A percentile compares a stretch with the other conserved stretches of the same genome.
Evolutionary conservation across 768 basidiomycete genomes (phyloP).

Genomic region (Russula lepida): DNA sequence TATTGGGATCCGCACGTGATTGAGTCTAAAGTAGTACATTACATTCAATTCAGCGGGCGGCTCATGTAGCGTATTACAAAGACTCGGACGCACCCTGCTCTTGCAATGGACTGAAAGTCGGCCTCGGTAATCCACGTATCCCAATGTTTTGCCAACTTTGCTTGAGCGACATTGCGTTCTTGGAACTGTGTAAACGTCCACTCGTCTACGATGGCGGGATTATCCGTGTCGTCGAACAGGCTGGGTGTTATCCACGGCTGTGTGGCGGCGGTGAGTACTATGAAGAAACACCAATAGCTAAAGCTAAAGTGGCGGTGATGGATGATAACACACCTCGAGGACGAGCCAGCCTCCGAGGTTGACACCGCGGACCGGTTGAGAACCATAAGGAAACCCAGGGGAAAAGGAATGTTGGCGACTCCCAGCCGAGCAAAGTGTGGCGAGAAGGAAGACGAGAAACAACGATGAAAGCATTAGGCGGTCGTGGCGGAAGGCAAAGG

Average conservation of each 20-base stretch:
- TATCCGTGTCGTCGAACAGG: slow-evolving; percentile 60
- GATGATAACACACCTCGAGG: slow-evolving; percentile 35
- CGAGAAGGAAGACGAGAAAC: slow-evolving; percentile 24
- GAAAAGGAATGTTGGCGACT: slow-evolving; percentile 26
- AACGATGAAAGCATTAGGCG: not conserved
- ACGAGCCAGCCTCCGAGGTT: slow-evolving; percentile 68
- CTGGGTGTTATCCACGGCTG: slow-evolving; percentile 75
- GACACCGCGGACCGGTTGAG: slow-evolving; percentile 68
- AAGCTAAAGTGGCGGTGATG: not conserved
- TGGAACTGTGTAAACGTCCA: slow-evolving; percentile 69
- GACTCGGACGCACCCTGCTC: slow-evolving; percentile 51
- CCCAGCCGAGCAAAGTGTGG: slow-evolving; percentile 27
- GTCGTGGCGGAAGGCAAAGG: slow-evolving; percentile 12
- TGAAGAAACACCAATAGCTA: not conserved
- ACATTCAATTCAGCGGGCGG: too few species aligned
- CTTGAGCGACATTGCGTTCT: slow-evolving; percentile 37
- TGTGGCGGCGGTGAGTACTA: not conserved
- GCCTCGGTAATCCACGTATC: slow-evolving; percentile 75
- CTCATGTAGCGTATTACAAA: not conserved
- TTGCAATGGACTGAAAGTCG: slow-evolving; percentile 69
- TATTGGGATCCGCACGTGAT: slow-evolving; percentile 77
- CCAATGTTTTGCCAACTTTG: slow-evolving; percentile 59
- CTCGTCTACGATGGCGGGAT: slow-evolving; percentile 56
- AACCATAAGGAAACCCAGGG: slow-evolving; percentile 66
- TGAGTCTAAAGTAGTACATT: slow-evolving; percentile 40